Conservation (phyloP, 2,329 filamentous ascomycete species). For the Curvularia sp. region DNA sequence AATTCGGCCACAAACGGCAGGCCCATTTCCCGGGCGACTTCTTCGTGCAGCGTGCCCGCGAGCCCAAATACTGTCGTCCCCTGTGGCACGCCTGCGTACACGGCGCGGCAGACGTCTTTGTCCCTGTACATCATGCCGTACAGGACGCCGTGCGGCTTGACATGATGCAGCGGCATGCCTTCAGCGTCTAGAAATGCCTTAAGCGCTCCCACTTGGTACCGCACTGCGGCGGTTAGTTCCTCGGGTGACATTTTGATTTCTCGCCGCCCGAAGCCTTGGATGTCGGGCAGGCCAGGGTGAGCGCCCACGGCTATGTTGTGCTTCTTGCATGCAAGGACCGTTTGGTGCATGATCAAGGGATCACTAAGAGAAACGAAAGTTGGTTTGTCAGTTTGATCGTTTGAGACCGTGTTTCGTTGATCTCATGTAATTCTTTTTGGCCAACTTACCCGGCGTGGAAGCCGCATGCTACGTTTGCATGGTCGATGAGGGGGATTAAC, state of each 20-base stretch:
- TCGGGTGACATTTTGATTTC: slow-evolving; percentile 66
- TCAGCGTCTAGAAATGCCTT: slow-evolving; percentile 66
- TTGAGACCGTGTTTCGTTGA: not conserved
- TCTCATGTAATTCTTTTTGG: not conserved
- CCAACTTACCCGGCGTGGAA: slow-evolving; percentile 57
- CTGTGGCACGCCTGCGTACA: slow-evolving; percentile 61
- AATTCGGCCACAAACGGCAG: slow-evolving; percentile 63
- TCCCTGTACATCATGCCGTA: slow-evolving; percentile 66
- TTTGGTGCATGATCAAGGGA: slow-evolving; percentile 69
- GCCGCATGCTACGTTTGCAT: slow-evolving; percentile 69
- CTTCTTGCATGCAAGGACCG: slow-evolving; percentile 64
- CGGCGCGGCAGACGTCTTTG: slow-evolving; percentile 60
- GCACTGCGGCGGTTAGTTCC: slow-evolving; percentile 64
- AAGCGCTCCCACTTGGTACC: slow-evolving; percentile 70
- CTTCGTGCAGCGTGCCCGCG: slow-evolving; percentile 62
- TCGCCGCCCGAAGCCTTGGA: slow-evolving; percentile 69
- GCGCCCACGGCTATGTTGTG: slow-evolving; percentile 66
- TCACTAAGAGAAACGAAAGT: slow-evolving; percentile 56
- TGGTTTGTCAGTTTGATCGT: not conserved
- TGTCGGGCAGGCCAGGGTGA: slow-evolving; percentile 70
- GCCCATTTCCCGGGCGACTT: slow-evolving; percentile 61
- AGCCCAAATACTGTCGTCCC: slow-evolving; percentile 63
- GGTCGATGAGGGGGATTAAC: slow-evolving; percentile 66
- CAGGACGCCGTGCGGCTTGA: slow-evolving; percentile 68
- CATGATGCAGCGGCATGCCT: slow-evolving; percentile 63